phyloP scores from a whole-genome alignment of 345 rosid species.

The Melastoma malabathricum region DNA sequence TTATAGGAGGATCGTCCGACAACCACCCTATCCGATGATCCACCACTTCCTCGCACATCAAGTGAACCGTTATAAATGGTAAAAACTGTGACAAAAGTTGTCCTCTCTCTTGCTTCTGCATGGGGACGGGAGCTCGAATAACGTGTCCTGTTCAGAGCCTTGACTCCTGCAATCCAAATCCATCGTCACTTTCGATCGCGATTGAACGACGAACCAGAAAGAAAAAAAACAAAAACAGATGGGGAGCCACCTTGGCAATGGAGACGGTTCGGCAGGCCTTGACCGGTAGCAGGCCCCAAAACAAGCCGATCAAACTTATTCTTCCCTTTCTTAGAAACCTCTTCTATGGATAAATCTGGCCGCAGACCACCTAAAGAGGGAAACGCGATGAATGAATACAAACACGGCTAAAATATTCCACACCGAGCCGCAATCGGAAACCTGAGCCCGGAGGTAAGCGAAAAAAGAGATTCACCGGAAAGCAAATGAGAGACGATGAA shows the following conservation, averaged over 20 bases:
- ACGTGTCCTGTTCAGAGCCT: constrained; percentile 59
- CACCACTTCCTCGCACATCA: constrained; percentile 16
- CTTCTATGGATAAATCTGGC: constrained; percentile 13
- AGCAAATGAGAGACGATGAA: constrained; percentile 47
- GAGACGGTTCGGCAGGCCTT: constrained; percentile 66
- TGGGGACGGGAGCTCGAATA: constrained; percentile 14
- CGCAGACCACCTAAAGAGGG: constrained; percentile 37
- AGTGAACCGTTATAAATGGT: constrained; percentile 41
- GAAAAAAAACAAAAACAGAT: rapidly evolving
- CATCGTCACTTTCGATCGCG: neutral
- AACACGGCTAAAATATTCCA: neutral
- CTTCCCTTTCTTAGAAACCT: constrained; percentile 18
- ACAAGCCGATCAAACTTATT: constrained; percentile 62
- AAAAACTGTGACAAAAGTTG: constrained; percentile 67
- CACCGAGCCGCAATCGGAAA: neutral
- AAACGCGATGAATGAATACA: neutral
- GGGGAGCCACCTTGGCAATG: constrained; percentile 58
- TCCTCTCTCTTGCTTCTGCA: constrained; percentile 20
- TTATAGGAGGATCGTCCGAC: constrained; percentile 64
- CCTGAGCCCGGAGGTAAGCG: neutral
- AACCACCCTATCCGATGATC: constrained; percentile 34
- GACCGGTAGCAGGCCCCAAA: constrained; percentile 61
- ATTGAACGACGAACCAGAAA: neutral
- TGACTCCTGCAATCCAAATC: constrained; percentile 29
- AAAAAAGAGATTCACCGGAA: constrained; percentile 22